Percentiles rank a stretch among this genome's conserved stretches.
Evolutionary conservation across 2,329 filamentous ascomycete genomes (phyloP).

Genomic region (Ophiocordyceps camponoti-floridani): DNA sequence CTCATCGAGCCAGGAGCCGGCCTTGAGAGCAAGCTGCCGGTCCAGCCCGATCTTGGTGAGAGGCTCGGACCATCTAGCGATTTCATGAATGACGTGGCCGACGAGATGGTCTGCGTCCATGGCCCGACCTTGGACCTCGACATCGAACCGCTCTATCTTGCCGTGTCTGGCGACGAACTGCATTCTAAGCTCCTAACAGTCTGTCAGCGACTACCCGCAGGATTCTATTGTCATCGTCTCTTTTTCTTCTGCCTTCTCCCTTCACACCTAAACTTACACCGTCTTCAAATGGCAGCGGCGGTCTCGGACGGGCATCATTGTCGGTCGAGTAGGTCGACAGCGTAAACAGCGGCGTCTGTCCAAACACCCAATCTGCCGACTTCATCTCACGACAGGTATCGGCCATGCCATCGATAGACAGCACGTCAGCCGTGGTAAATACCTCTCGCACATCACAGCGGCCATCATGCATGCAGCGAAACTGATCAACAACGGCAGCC

Average conservation of each 20-base stretch:
- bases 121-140: not conserved
- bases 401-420: slow-evolving; percentile 30
- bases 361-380: slow-evolving; percentile 60
- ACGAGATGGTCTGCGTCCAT: not conserved
- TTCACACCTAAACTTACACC: not conserved
- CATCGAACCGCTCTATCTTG: not conserved
- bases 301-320: slow-evolving; percentile 37
- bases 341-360: slow-evolving; percentile 71
- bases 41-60: not conserved
- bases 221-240: not conserved
- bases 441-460: slow-evolving; percentile 13
- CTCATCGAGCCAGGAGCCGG: not conserved
- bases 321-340: slow-evolving; percentile 45
- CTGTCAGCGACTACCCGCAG: not conserved
- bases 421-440: slow-evolving; percentile 29
- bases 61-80: not conserved
- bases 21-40: not conserved
- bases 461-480: slow-evolving; percentile 46
- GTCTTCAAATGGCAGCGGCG: slow-evolving; percentile 23
- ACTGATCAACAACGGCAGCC: slow-evolving; percentile 43
- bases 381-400: slow-evolving; percentile 17
- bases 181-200: not conserved
- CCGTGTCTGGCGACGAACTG: not conserved
- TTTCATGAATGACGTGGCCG: not conserved
- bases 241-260: not conserved